Evolutionary conservation across 352 stramenopile genomes (phyloP), one percentile per base, ranked within the genome.

Genomic region (Elongisporangium senticosum): DNA sequence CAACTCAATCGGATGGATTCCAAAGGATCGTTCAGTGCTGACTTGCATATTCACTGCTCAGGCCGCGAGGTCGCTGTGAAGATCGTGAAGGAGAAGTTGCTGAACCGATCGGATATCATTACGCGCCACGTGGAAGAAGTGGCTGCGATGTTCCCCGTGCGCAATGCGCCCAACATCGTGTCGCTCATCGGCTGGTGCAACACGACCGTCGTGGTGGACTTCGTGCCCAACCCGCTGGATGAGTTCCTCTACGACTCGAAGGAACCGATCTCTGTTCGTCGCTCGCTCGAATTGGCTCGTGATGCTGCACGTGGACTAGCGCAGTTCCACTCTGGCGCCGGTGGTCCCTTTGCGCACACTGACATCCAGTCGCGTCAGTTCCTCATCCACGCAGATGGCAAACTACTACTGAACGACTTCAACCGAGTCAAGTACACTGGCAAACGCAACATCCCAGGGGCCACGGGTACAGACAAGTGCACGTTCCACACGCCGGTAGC

Each of bases 281-380:
- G 72, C 23, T 68, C 78, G 14, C 55, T 91, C 14, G 61, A 77
- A 51, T 58, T 91, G 1, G 74, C 75, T 0, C 71, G 61, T 0
- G 79, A 91, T 55, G 79, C 82, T 17, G 75, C 82, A 5, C 65
- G 66, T 58, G 85, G 83, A 3, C 63, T 95, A 21, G 71, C 71
- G 4, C 79, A 91, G 53, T 53, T 95, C 40, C 85, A 95, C 60
- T 69, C 72, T 48, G 79, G 72, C 3, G 62, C 71, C 0, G 82
- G 82, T 26, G 84, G 82, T 0, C 84, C 84, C 6, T 89, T 90
- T 28, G 79, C 73, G n/a, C 85, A 95, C 61, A 78, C 82, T 0
- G 85, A 95, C 66, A 73, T 95, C 26, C 85, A 95, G 56, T 65
- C 81, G 21, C 81, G 85, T 1, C 85, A 95, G 62, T 92, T 95